Percentiles rank a stretch among this genome's conserved stretches.
These are phyloP conservation scores for Ceratocystis albifundus DNA, from an alignment of 2,329 filamentous ascomycete genomes.

Conservation along the genomic window DNA sequence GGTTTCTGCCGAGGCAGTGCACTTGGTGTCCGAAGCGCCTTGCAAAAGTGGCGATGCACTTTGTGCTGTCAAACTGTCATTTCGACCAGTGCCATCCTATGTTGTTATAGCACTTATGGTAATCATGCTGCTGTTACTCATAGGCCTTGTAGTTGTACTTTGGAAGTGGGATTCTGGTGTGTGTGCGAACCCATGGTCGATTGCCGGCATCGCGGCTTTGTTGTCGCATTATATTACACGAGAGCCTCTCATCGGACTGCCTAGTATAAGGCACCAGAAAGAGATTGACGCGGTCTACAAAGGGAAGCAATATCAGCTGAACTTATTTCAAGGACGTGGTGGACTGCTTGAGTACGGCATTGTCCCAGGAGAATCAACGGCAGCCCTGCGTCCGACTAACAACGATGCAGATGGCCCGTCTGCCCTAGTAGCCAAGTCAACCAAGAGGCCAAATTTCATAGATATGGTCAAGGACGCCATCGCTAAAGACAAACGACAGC, in stretches of 20 bases:
- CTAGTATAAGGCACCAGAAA: neutral
- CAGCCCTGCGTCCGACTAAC: conserved; percentile 9
- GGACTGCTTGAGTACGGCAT: conserved; percentile 20
- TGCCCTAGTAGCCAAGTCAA: neutral
- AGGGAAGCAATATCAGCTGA: conserved; percentile 13
- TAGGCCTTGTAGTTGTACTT: conserved; percentile 12
- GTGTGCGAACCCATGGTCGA: conserved; percentile 19
- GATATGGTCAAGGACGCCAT: neutral
- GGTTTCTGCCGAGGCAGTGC: conserved; percentile 15
- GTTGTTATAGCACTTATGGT: conserved; percentile 4
- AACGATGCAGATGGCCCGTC: neutral
- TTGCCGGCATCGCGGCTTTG: conserved; percentile 17
- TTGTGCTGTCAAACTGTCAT: conserved; percentile 15
- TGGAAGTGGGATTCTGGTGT: conserved; percentile 21
- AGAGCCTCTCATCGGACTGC: conserved; percentile 13
- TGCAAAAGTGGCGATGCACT: conserved; percentile 1
- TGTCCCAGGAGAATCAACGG: conserved; percentile 15
- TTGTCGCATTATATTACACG: conserved; percentile 8
- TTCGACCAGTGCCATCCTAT: conserved; percentile 12
- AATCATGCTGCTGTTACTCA: conserved; percentile 16
- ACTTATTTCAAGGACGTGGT: conserved; percentile 12
- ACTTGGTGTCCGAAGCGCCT: conserved; percentile 6
- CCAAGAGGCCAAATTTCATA: neutral
- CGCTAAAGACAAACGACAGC: conserved; percentile 13
- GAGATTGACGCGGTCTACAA: conserved; percentile 15